Conservation (phyloP, 768 basidiomycete species). For the Pleurotus cornucopiae region DNA sequence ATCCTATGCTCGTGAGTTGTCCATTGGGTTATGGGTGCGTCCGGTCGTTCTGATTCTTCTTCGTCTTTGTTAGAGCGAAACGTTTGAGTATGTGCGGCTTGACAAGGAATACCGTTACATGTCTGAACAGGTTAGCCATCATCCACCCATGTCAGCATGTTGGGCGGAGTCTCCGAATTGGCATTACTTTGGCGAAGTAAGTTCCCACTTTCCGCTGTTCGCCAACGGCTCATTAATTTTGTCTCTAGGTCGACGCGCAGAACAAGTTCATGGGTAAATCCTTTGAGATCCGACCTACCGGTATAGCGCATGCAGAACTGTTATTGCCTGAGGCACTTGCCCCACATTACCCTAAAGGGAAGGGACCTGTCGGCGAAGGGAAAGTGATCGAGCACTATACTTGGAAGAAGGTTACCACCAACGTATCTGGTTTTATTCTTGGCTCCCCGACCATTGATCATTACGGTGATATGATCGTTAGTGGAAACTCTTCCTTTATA, state of each 20-base stretch:
- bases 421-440: constrained; percentile 88
- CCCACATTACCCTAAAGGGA: constrained; percentile 56
- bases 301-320: constrained; percentile 87
- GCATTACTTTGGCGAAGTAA: constrained; percentile 87
- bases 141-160: constrained; percentile 95
- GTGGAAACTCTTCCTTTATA: constrained; percentile 23
- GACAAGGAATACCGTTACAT: constrained; percentile 90
- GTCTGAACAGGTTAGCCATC: constrained; percentile 96
- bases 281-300: constrained; percentile 94
- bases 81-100: constrained; percentile 87
- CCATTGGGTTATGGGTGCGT: too few relatives aligned
- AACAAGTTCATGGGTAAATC: constrained; percentile 96
- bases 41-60: neutral
- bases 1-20: constrained; percentile 80
- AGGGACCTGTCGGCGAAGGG: constrained; percentile 33
- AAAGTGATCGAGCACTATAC: constrained; percentile 86
- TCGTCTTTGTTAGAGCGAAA: constrained; percentile 60
- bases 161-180: constrained; percentile 88
- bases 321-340: constrained; percentile 66
- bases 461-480: constrained; percentile 90
- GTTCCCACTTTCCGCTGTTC: constrained; percentile 8
- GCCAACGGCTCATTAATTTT: neutral
- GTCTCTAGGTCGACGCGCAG: constrained; percentile 82
- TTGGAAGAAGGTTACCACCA: constrained; percentile 94
- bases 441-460: constrained; percentile 87